Evolutionary conservation across 2,329 filamentous ascomycete genomes (phyloP), one percentile per base, ranked within the genome.

Genomic region (Tolypocladium inflatum): DNA sequence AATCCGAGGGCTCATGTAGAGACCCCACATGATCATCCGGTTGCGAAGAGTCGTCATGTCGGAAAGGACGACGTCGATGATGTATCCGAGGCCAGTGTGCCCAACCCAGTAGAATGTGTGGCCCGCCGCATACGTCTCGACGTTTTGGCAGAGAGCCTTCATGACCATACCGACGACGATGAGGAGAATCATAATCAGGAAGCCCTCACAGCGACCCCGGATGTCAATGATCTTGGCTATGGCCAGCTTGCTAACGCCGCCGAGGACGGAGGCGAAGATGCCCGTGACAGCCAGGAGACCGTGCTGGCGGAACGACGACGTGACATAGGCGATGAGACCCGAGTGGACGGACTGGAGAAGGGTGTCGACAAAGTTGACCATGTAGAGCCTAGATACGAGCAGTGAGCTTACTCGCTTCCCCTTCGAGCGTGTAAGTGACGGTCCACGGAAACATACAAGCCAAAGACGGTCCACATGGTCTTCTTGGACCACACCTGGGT

Each of bases 21-120:
- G 63, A 50, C 70, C 73, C 37, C 74, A 73, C 57, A 76, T 68
- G 56, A 78, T 64, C 62, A 76, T 72, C 17, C 76, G 72, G 64
- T 78, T 78, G 56, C 68, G 64, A 17, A 79, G 67, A 33, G 67
- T 70, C 5, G 71, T 77, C 63, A 73, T 77, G 57, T 79, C 76
- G 55, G 76, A 70, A 9, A 77, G 62, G 58, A 78, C 72, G 58
- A 79, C 70, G 19, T 68, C 62, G 60, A 78, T 68, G 54, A 76
- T 67, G 62, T 75, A 77, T 8, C 67, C 63, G 8, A 77, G 63
- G 8, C 73, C 75, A 6, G 73, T 67, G 56, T 76, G 71, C 21
- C 86, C 86, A 45, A 85, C 79, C 68, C 81, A 84, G 66, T 86
- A 87, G 59, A 89, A 82, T 3, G 86, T 82, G 62, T 85, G 76